Conservation (phyloP, 768 basidiomycete genomes). For the Mycena albidolilacea region DNA sequence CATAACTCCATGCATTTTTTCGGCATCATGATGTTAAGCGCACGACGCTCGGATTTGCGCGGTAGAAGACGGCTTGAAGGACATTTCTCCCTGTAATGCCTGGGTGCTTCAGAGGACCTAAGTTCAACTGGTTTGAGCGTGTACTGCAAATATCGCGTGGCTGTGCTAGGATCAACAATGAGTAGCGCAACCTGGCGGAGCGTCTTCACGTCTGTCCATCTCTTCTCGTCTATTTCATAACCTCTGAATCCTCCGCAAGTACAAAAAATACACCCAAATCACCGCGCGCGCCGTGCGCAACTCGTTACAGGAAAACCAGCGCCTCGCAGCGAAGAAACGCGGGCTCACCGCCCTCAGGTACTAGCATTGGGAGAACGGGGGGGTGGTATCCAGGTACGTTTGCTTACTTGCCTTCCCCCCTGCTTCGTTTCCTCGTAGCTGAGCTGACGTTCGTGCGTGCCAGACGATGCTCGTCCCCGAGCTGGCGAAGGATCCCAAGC, state of each 20-base stretch:
- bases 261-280: no score
- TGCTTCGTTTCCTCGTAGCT: background rate
- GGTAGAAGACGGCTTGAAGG: no score
- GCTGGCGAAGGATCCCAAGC: no score
- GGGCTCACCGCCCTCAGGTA: constrained; percentile 83
- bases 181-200: constrained; percentile 82
- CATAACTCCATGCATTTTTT: no score
- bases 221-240: no score
- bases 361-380: constrained; percentile 93
- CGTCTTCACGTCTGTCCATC: constrained; percentile 78
- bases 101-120: no score
- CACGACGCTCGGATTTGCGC: no score
- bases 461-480: no score
- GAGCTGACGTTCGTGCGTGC: background rate
- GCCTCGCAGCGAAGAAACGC: constrained; percentile 89
- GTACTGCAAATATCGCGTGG: background rate
- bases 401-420: no score
- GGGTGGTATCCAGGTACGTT: constrained; percentile 82
- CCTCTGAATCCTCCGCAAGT: constrained; percentile 64
- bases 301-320: constrained; percentile 89
- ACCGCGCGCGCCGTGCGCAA: constrained; percentile 93
- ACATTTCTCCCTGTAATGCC: no score
- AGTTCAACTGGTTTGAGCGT: no score
- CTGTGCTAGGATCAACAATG: constrained; percentile 59
- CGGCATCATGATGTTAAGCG: no score